phyloP scores from a whole-genome alignment of 192 early-diverging fungal species.

The Coemansia sp. region DNA sequence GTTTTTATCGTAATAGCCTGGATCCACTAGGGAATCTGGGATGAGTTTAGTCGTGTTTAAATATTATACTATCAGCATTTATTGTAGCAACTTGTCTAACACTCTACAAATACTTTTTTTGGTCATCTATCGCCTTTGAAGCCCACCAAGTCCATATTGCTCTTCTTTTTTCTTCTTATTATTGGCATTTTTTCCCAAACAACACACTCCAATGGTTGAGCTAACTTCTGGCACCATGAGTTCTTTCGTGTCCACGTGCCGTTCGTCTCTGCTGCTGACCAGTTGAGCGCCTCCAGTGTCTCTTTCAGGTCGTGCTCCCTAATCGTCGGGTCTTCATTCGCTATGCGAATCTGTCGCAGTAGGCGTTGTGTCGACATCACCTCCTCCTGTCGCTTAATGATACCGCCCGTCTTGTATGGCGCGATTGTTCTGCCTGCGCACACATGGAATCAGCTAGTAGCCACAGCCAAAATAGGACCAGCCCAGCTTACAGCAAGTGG shows the following conservation, averaged over 20 bases:
- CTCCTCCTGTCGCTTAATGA: not conserved
- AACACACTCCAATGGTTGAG: too few species aligned
- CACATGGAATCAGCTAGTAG: not conserved
- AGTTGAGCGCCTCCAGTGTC: too few species aligned
- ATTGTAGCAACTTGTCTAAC: too few species aligned
- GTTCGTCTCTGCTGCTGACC: not conserved
- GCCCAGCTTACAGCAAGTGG: not conserved
- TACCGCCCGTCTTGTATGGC: not conserved
- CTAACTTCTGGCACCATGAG: not conserved
- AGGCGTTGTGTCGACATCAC: not conserved
- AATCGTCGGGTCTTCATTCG: not conserved
- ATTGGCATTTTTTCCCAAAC: too few species aligned
- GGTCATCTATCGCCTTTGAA: too few species aligned
- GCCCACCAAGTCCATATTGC: too few species aligned
- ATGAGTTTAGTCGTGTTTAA: too few species aligned
- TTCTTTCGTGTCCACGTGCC: not conserved
- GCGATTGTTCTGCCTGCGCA: not conserved
- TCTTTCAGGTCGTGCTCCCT: not conserved
- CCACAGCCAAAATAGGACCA: not conserved
- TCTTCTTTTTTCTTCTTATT: too few species aligned
- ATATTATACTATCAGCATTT: too few species aligned
- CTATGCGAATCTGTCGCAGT: not conserved
- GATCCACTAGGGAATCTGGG: too few species aligned
- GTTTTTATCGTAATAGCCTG: too few species aligned
- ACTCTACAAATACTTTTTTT: too few species aligned